Evolutionary conservation across 2,329 filamentous ascomycete genomes (phyloP).

Genomic region (Fusarium veterinarium): DNA sequence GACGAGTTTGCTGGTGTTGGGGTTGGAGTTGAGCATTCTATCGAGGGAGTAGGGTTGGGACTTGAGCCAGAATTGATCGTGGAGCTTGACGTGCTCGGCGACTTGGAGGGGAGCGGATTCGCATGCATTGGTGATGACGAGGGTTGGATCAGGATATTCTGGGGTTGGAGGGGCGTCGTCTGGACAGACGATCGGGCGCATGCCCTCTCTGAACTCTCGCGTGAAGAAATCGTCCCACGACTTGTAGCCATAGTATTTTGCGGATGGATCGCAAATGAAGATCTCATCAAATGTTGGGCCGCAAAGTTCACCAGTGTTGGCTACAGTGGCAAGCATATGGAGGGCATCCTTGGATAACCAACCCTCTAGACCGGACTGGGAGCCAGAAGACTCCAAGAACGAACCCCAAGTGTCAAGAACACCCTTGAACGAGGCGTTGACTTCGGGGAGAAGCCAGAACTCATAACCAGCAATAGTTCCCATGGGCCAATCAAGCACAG

Average conservation of each 20-base stretch:
- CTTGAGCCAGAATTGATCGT: conserved; percentile 75
- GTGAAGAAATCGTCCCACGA: conserved; percentile 25
- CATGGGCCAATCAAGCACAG: conserved; percentile 26
- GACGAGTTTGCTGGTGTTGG: conserved; percentile 61
- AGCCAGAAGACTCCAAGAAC: not conserved
- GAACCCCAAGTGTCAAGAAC: conserved; percentile 6
- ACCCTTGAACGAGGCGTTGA: not conserved
- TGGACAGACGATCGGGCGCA: not conserved
- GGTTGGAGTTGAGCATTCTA: conserved; percentile 68
- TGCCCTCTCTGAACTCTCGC: not conserved
- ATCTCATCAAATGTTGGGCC: not conserved
- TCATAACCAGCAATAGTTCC: conserved; percentile 15
- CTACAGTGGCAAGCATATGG: not conserved
- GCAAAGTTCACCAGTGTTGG: not conserved
- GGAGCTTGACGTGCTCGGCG: conserved; percentile 57
- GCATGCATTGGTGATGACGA: conserved; percentile 27
- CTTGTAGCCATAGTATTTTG: not conserved
- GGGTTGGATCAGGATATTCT: not conserved
- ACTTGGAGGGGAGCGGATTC: conserved; percentile 68
- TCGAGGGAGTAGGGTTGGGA: conserved; percentile 70
- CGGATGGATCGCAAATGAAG: not conserved
- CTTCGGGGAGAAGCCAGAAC: conserved; percentile 2
- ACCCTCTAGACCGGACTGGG: not conserved
- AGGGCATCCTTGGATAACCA: conserved; percentile 10
- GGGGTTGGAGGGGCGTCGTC: not conserved